Evolutionary conservation across 2,329 filamentous ascomycete genomes (phyloP), one percentile per base, ranked within the genome.

Genomic region (Diaporthe ampelina): DNA sequence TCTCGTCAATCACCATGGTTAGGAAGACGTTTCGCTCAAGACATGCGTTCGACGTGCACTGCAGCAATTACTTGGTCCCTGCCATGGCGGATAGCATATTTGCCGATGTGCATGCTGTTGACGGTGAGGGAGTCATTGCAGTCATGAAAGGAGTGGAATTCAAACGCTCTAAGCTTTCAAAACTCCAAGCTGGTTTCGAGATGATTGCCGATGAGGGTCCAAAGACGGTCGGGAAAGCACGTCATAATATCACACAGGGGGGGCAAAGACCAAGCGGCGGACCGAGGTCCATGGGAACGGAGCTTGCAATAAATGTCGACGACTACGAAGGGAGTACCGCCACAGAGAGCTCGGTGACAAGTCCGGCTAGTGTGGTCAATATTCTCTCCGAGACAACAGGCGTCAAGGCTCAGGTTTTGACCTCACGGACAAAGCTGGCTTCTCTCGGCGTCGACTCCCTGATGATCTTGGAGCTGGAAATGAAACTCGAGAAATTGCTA

Each of bases 391-490:
- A 54, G 29, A 59, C 57, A 11, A 59, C 57, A 40, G 57, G 57
- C 32, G 57, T 40, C 19, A 59, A 59, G 57, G 35, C 57, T 4
- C 32, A 59, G 17, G 8, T 21, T 59, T 17, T 59, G 21, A 59
- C 57, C 17, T 15, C 57, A 6, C 19, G 35, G n/a, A 59, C 57
- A 21, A 59, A 24, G 57, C 57, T 59, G 3, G 57, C 57, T 40
- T 19, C 57, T 19, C 63, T 68, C 17, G 63, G 63, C 48, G 63
- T 68, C 10, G 63, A 68, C 48, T 68, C 63, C 6, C n/a, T 68
- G 48, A 54, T 54, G 45, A 54, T 54, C 29, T 26, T 68, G 45
- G 63, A 68, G 63, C 63, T 68, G 7, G 32, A 52, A 11, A 37
- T 54, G 19, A 52, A 68, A 24, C 63, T 68, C 4, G 35, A 68